Base-by-base conservation (phyloP, 2,329 filamentous ascomycete genomes). In the Cercospora nicotianae region DNA sequence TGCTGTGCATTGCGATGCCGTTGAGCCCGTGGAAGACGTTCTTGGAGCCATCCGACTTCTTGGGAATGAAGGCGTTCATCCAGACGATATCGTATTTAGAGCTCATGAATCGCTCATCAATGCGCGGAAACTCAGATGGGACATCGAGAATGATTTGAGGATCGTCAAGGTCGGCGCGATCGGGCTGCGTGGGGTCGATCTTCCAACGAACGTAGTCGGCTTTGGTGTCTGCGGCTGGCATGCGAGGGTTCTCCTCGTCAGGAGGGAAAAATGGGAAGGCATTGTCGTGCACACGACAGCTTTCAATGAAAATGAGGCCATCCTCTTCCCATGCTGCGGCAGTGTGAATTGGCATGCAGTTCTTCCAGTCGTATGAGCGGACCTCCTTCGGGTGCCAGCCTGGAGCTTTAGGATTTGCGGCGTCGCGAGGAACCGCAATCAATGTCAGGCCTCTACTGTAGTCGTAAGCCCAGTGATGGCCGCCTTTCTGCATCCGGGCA, bases 71-170 rank as follows among this genome's bases (percentile, higher is more conserved):
- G 13, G 79, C 77, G 51, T 79, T 79, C 60, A 81, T 73, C 77
- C 80, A 83, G 55, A 81, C 77, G 55, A 77, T 75, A 30, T 78
- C 76, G 69, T 83, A 82, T 0, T 73, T 70, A n/a, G 78, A 77
- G 0, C 80, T 79, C 16, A 81, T 73, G 61, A 81, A 78, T 5
- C 82, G 78, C 64, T 84, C 82, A 64, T 84, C 82, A 26, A 84
- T 77, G 31, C 81, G 78, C 0, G 80, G 79, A 69, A 83, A 83
- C 65, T 83, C 82, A 28, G 78, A 77, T 5, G 80, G 80, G 30
- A 79, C 76, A 45, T 81, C 78, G 36, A 80, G 74, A 8, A 79
- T 62, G 0, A 79, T 70, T 8, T 70, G 23, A 3, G 78, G 77
- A 30, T 77, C 77, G 1, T 73, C 51, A 0, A 79, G 75, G 10